Base-by-base conservation (phyloP, 2,329 filamentous ascomycete species). In the Dactylellina leptospora region DNA sequence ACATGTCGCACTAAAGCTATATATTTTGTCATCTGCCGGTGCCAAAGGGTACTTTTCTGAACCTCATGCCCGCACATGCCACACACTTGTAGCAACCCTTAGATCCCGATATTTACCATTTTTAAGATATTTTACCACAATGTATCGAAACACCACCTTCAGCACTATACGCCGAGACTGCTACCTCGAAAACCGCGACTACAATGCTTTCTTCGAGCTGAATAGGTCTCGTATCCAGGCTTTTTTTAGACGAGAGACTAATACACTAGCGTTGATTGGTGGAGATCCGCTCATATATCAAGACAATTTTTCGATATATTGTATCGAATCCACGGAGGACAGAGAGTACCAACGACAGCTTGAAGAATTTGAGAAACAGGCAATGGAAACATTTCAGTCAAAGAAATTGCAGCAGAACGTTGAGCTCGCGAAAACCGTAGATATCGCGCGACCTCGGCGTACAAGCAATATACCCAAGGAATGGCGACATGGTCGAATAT, bases 141-240 rank as follows among this genome's bases (percentile, higher is more conserved):
- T 23, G 44, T 3, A n/a, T 27, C 13, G 22, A 4, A 8, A n/a
- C 6, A 13, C 3, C 3, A 27, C 20, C 9, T 23, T n/a, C 1
- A 23, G 18, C 18, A 54, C n/a, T 23, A 56, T 59, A 22, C 61
- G 61, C 6, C 61, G 44, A 28, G 61, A 66, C 23, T 66, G 51
- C 27, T 58, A 51, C 10, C 53, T 59, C 30, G 51, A 66, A 53
- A 51, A 56, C 11, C 30, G 61, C 25, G 51, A 58, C 25, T 38
- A 16, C 4, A 9, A 58, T 27, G 36, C 23, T 5, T 66, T 66
- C 23, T 36, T 11, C 3, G 27, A 13, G 10, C 30, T 59, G 11
- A 66, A 59, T 20, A 42, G 48, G 42, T 5, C 33, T 6, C 38
- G 47, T 2, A 59, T 66, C 5, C 33, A 66, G 38, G 25, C 51